Base-by-base conservation (phyloP, 2,329 filamentous ascomycete genomes). In the Xylaria sp. region DNA sequence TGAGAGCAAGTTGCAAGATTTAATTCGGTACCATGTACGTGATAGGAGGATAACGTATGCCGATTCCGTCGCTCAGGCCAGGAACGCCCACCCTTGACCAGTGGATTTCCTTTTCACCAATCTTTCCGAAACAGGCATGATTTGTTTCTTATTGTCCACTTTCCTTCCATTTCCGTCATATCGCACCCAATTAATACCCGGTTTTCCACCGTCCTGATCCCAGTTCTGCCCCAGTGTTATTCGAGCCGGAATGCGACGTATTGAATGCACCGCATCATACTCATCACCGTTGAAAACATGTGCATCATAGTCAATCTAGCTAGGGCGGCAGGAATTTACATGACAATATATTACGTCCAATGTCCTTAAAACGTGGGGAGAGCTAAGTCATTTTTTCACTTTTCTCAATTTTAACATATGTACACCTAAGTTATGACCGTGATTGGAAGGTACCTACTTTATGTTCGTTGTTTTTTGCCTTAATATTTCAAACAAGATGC, bases 201-300 rank as follows among this genome's bases (percentile, higher is more conserved):
- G 61, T 61, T 65, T 46, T 57, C 20, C 38, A 59, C 44, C 46
- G 10, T 46, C 40, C 28, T 49, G 42, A 65, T 44, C 63, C 57
- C 42, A 46, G 9, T 23, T 42, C 17, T 42, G 40, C 40, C 40
- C 40, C 56, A 33, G 54, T 65, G 44, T 28, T 54, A 65, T 53
- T 62, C 42, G 11, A 53, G 17, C 66, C 66, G 66, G 62, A 68
- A 68, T 65, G 66, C 59, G 49, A 65, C 66, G 28, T 63, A 62
- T 46, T 61, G 51, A 53, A 64, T 36, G 56, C 26, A 63, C 48
- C 46, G 53, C 48, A 64, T 53, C 28, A 6, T 15, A 15, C n/a
- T n/a, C 15, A 26, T 54, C 38, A 42, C 59, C 48, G 48, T 62
- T 62, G 48, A n/a, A 44, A 63, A 40, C n/a, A 46, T 46, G 26